Conservation (phyloP, 176 grass and related monocot genomes). For the Musa beccarii region DNA sequence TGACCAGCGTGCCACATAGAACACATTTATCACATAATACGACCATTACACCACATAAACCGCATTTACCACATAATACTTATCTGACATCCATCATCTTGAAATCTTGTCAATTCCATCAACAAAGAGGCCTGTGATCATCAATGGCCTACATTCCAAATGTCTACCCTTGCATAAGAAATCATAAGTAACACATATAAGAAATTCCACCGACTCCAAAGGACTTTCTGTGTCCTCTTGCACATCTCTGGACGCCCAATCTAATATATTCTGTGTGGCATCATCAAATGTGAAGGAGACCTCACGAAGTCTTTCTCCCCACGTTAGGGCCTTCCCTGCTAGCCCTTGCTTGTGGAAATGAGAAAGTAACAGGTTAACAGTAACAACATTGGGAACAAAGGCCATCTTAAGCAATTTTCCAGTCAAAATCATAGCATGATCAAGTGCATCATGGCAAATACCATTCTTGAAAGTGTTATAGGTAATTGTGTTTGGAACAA, state of each 20-base stretch:
- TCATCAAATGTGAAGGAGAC: conserved; percentile 75
- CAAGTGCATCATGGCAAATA: conserved; percentile 66
- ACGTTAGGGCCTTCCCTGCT: conserved; percentile 51
- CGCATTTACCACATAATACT: background rate
- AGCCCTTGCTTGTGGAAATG: conserved; percentile 94
- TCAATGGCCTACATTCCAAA: conserved; percentile 22
- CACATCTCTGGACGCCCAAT: conserved; percentile 49
- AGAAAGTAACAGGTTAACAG: conserved; percentile 77
- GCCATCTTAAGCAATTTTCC: conserved; percentile 77
- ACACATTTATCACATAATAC: background rate
- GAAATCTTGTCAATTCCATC: background rate
- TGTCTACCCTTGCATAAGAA: conserved; percentile 29
- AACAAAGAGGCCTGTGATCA: background rate
- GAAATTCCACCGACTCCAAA: conserved; percentile 41
- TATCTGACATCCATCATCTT: conserved; percentile 33
- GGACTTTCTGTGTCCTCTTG: conserved; percentile 23
- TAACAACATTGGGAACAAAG: conserved; percentile 69
- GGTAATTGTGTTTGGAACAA: conserved; percentile 51
- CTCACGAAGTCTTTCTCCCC: conserved; percentile 68
- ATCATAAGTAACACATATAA: conserved; percentile 47
- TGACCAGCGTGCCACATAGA: background rate
- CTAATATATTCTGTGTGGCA: conserved; percentile 69
- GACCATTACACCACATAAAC: too few relatives aligned
- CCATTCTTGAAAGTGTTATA: conserved; percentile 82
- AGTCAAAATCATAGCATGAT: conserved; percentile 78